These are phyloP conservation scores for Cunninghamia lanceolata DNA, from an alignment of 75 land plant species.

Conservation along the genomic window DNA sequence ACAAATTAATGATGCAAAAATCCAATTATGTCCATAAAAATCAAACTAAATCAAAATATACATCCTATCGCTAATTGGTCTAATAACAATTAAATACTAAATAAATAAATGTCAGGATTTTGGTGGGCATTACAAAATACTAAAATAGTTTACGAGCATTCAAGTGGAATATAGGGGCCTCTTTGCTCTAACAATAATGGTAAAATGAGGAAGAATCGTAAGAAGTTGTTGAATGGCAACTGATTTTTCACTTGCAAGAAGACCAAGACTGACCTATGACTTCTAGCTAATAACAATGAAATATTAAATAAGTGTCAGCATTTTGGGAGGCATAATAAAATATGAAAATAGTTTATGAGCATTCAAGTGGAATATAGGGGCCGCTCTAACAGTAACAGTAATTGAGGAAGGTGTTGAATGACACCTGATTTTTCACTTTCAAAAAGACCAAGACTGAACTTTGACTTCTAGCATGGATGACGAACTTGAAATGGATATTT, in stretches of 20 bases:
- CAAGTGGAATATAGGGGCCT: not conserved
- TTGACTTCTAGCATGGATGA: not conserved
- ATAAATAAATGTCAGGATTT: too few species aligned
- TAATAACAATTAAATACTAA: too few species aligned
- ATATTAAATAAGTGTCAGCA: too few species aligned
- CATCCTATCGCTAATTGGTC: too few species aligned
- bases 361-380: not conserved
- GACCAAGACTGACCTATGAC: too few species aligned
- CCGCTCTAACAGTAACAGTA: not conserved
- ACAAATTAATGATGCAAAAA: too few species aligned
- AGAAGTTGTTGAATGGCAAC: too few species aligned
- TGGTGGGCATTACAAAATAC: not conserved
- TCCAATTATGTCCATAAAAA: too few species aligned
- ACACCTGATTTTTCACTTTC: not conserved
- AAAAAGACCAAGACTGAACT: not conserved
- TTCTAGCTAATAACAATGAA: too few species aligned
- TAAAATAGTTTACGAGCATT: not conserved
- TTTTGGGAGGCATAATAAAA: not conserved
- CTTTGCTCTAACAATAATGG: not conserved
- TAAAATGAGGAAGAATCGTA: not conserved
- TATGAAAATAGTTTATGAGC: not conserved
- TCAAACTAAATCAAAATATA: too few species aligned
- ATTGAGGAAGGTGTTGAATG: not conserved
- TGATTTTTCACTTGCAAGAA: too few species aligned
- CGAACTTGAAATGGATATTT: not conserved